phyloP scores from a whole-genome alignment of 2,329 filamentous ascomycete genomes.

The Penicillium sp. region DNA sequence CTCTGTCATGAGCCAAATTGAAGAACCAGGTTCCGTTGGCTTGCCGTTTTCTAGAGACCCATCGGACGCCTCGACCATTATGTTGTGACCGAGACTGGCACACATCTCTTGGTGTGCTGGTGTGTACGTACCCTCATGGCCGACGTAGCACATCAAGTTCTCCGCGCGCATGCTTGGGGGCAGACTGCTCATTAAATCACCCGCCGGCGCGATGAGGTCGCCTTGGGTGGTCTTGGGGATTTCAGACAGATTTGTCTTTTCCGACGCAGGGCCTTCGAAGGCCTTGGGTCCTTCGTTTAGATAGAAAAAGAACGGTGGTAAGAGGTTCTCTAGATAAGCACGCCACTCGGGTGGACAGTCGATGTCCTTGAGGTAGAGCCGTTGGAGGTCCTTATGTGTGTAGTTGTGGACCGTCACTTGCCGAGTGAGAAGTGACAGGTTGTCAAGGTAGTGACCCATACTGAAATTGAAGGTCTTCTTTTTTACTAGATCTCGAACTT shows the following conservation, averaged over 20 bases:
- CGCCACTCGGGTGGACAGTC: conserved; percentile 89
- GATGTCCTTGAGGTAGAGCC: conserved; percentile 94
- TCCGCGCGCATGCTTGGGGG: conserved; percentile 84
- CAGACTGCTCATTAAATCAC: conserved; percentile 92
- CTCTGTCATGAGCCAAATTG: conserved; percentile 99
- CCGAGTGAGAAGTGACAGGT: conserved; percentile 77
- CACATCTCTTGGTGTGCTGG: conserved; percentile 98
- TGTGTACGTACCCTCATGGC: conserved; percentile 95
- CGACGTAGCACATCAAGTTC: conserved; percentile 98
- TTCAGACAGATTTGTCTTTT: conserved; percentile 42
- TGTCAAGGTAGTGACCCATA: conserved; percentile 83
- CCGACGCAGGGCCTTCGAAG: conserved; percentile 54
- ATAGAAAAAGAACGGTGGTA: conserved; percentile 83
- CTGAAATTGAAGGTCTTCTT: conserved; percentile 78
- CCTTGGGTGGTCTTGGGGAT: conserved; percentile 47
- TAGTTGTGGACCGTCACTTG: conserved; percentile 76
- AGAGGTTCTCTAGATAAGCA: conserved; percentile 69
- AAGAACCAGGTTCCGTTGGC: conserved; percentile 72
- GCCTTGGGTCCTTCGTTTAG: conserved; percentile 74
- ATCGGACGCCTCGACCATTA: conserved; percentile 89
- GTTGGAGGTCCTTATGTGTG: conserved; percentile 73
- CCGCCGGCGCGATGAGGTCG: conserved; percentile 67
- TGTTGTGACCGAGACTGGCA: conserved; percentile 90
- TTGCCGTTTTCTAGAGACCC: conserved; percentile 66
- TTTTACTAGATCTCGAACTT: conserved; percentile 73